These are phyloP conservation scores for Candida quercuum DNA, from an alignment of 805 yeast species.

Conservation along the genomic window DNA sequence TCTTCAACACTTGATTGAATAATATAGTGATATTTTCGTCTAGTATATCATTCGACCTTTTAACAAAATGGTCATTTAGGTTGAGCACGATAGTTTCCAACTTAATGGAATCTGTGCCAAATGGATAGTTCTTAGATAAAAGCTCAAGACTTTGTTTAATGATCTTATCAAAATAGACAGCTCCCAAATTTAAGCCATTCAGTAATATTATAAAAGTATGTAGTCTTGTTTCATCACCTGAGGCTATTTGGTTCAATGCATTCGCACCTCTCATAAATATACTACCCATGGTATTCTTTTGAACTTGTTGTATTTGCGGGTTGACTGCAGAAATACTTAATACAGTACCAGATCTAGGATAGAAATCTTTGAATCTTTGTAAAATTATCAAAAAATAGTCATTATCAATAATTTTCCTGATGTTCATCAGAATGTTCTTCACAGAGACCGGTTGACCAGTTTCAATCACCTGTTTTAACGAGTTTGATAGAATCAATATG, in stretches of 20 bases:
- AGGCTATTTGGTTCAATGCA: slow-evolving; percentile 33
- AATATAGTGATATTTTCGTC: slow-evolving; percentile 38
- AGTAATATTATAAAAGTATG: slow-evolving; percentile 60
- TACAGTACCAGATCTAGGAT: slow-evolving; percentile 32
- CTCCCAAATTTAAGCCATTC: slow-evolving; percentile 66
- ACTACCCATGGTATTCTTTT: slow-evolving; percentile 19
- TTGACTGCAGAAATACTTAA: slow-evolving; percentile 14
- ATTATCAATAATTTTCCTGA: slow-evolving; percentile 54
- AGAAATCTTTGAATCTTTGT: slow-evolving; percentile 39
- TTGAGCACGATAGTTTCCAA: slow-evolving; percentile 23
- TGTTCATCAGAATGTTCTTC: slow-evolving; percentile 46
- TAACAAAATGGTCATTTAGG: slow-evolving; percentile 20
- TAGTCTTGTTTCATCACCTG: slow-evolving; percentile 43
- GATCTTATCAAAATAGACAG: slow-evolving; percentile 45
- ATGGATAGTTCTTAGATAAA: slow-evolving; percentile 32
- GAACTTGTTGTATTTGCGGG: slow-evolving; percentile 12
- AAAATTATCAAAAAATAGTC: slow-evolving; percentile 57
- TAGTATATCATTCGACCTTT: slow-evolving; percentile 26
- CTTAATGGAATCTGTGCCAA: slow-evolving; percentile 28
- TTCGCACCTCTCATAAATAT: slow-evolving; percentile 39
- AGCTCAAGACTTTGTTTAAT: slow-evolving; percentile 26
- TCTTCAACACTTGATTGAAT: slow-evolving; percentile 42
- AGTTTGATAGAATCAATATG: slow-evolving; percentile 63
- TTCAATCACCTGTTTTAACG: slow-evolving; percentile 59
- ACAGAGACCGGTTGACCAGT: slow-evolving; percentile 61